phyloP scores from a whole-genome alignment of 305 asterid species.

The Rubia balearica region DNA sequence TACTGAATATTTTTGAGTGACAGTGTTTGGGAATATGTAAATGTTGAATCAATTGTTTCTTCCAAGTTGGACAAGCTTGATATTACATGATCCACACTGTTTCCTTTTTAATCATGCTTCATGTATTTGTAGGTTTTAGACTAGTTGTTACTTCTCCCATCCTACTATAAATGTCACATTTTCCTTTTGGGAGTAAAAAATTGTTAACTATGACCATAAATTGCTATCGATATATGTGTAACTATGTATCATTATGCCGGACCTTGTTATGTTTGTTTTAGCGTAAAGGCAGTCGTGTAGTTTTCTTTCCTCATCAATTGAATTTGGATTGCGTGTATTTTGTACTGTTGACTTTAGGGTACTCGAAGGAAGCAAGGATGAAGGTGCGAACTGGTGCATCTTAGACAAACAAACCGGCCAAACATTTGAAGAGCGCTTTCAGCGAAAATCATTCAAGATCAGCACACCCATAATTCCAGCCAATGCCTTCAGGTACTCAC shows the following conservation, averaged over 20 bases:
- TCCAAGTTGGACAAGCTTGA: background rate
- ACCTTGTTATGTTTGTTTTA: background rate
- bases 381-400: slow-evolving; percentile 70
- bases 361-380: slow-evolving; percentile 84
- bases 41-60: background rate
- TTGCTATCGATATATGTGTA: background rate
- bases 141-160: background rate
- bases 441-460: slow-evolving; percentile 54
- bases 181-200: background rate
- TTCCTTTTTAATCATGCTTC: background rate
- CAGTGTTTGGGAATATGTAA: background rate
- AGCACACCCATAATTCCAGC: slow-evolving; percentile 42
- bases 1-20: background rate
- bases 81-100: background rate
- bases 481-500: slow-evolving; percentile 76
- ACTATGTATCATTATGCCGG: background rate
- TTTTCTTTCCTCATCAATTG: background rate
- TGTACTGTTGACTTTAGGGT: slow-evolving; percentile 43
- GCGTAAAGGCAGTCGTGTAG: background rate
- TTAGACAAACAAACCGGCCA: slow-evolving; percentile 62
- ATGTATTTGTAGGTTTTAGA: too few species aligned
- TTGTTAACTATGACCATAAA: background rate
- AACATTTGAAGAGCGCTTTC: slow-evolving; percentile 62
- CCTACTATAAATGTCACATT: background rate
- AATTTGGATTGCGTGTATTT: slow-evolving; percentile 10